phyloP scores from a whole-genome alignment of 2,329 filamentous ascomycete species.

The Dactylellina parvicollis region DNA sequence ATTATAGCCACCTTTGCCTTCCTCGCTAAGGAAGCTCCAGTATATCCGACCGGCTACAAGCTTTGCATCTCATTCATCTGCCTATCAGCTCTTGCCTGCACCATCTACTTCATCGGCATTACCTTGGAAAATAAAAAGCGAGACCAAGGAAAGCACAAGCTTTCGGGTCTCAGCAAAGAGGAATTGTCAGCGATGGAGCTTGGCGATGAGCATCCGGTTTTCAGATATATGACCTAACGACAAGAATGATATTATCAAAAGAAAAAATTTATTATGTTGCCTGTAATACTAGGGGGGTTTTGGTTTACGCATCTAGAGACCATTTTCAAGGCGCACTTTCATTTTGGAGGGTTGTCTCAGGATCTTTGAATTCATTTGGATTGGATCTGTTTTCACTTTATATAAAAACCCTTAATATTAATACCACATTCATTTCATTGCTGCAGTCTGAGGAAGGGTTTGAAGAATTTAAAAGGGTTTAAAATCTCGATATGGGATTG shows the following conservation, averaged over 20 bases:
- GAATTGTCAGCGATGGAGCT: constrained; percentile 68
- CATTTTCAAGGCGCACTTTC: constrained; percentile 50
- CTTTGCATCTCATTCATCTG: constrained; percentile 80
- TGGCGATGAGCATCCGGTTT: constrained; percentile 70
- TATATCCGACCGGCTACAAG: constrained; percentile 76
- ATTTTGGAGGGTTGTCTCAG: constrained; percentile 1
- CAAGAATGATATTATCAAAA: neutral
- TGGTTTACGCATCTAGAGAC: constrained; percentile 4
- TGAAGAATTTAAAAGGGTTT: no score
- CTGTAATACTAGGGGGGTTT: constrained; percentile 15
- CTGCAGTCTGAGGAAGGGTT: neutral
- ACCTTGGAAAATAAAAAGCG: constrained; percentile 70
- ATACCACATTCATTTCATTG: constrained; percentile 1
- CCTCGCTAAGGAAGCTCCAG: constrained; percentile 72
- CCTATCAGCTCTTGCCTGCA: constrained; percentile 72
- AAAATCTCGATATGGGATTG: no score
- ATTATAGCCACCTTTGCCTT: constrained; percentile 81
- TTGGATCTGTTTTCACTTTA: neutral
- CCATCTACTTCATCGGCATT: constrained; percentile 70
- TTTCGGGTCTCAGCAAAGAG: constrained; percentile 68
- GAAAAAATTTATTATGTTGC: neutral
- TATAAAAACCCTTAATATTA: neutral
- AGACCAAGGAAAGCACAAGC: constrained; percentile 63
- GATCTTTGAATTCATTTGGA: neutral
- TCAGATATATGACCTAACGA: constrained; percentile 68